Evolutionary conservation across 2,329 filamentous ascomycete genomes (phyloP).

Genomic region (Xylariaceae sp.): DNA sequence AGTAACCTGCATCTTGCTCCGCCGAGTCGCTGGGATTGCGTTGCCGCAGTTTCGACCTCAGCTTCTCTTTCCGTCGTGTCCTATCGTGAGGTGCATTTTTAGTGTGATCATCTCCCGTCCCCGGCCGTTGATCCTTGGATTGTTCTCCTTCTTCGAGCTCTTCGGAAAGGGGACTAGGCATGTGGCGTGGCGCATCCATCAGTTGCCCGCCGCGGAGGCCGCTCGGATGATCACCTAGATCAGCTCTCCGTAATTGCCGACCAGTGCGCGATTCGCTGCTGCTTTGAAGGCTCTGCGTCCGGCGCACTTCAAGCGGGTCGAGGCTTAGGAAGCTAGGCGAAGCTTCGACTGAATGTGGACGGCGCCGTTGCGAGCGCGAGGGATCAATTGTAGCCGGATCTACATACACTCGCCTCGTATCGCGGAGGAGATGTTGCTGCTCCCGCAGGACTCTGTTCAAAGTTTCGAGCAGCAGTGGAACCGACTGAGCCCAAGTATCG

Average conservation of each 20-base stretch:
- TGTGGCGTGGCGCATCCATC: neutral
- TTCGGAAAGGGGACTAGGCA: neutral
- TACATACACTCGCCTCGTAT: conserved; percentile 1
- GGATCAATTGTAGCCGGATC: neutral
- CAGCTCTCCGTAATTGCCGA: neutral
- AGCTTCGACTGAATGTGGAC: conserved; percentile 9
- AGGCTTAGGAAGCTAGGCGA: conserved; percentile 4
- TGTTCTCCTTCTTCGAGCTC: conserved; percentile 1
- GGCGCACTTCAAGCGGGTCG: conserved; percentile 7
- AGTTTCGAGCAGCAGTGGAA: conserved; percentile 43
- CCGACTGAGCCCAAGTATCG: conserved; percentile 42
- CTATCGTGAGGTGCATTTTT: too few relatives aligned
- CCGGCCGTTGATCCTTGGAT: neutral
- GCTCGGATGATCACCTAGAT: neutral
- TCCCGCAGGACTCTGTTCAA: conserved; percentile 34
- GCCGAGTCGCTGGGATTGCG: neutral
- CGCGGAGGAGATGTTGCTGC: conserved; percentile 30
- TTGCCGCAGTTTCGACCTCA: neutral
- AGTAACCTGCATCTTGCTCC: conserved; percentile 4
- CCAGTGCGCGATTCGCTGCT: conserved; percentile 3
- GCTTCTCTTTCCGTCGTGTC: neutral
- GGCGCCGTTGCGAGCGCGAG: conserved; percentile 1
- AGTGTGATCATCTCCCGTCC: too few relatives aligned
- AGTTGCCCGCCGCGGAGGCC: neutral
- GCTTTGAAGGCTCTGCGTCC: conserved; percentile 8